Evolutionary conservation across 2,329 filamentous ascomycete species (phyloP).

Genomic region (Diaporthe citri): DNA sequence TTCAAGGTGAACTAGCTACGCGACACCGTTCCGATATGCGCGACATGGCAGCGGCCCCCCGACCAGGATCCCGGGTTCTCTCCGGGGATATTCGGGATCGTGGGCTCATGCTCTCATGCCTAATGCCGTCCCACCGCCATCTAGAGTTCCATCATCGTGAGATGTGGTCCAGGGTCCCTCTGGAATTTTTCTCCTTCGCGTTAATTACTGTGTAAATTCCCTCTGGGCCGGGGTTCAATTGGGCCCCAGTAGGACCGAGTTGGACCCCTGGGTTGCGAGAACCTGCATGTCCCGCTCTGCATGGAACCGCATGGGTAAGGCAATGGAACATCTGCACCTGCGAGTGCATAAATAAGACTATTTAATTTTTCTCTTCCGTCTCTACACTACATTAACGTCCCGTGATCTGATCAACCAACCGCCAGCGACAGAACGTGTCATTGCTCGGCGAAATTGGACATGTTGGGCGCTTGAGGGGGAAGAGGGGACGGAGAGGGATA

Average conservation of each 20-base stretch:
- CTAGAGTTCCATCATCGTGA: conserved; percentile 10
- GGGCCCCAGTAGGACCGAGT: conserved; percentile 16
- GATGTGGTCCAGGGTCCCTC: conserved; percentile 20
- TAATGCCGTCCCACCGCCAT: conserved; percentile 12
- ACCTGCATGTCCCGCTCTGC: conserved; percentile 18
- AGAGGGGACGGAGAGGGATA: background rate
- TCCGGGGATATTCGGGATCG: conserved; percentile 31
- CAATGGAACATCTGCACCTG: background rate
- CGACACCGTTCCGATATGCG: background rate
- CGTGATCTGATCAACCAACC: background rate
- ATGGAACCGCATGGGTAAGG: background rate
- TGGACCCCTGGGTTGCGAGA: conserved; percentile 11
- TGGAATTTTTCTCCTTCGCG: background rate
- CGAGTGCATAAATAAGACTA: conserved; percentile 21
- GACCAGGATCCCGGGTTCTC: conserved; percentile 24
- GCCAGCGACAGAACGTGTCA: background rate
- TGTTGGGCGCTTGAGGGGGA: background rate
- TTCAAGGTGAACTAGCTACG: background rate
- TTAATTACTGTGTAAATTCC: background rate
- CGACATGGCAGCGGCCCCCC: background rate
- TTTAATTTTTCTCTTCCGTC: background rate
- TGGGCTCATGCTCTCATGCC: conserved; percentile 12
- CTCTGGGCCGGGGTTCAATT: background rate
- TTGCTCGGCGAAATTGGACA: conserved; percentile 4
- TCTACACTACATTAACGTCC: background rate